Percentiles rank a stretch among this genome's conserved stretches.
These are phyloP conservation scores for Termitomyces sp. DNA, from an alignment of 1,284 basidiomycete species.

Conservation along the genomic window DNA sequence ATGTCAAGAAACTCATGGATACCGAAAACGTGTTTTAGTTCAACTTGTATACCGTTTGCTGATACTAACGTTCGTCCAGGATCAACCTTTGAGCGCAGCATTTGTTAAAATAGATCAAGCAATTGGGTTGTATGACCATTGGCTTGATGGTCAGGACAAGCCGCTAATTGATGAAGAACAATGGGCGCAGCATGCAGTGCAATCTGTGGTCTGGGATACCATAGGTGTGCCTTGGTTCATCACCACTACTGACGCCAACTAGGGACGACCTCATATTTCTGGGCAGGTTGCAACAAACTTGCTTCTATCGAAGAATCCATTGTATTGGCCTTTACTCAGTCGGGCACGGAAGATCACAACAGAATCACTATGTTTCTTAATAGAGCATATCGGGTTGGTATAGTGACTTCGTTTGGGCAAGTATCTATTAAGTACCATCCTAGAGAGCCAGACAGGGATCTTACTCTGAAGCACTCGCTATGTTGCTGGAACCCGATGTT, in stretches of 20 bases:
- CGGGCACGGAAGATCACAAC: conserved; percentile 54
- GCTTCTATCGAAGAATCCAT: conserved; percentile 64
- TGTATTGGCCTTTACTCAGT: conserved; percentile 59
- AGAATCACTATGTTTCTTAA: conserved; percentile 58
- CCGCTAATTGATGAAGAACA: conserved; percentile 52
- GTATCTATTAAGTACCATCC: not conserved
- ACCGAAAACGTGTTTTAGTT: conserved; percentile 36
- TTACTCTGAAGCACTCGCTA: conserved; percentile 55
- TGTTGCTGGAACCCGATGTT: conserved; percentile 60
- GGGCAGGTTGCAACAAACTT: conserved; percentile 60
- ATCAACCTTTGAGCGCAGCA: conserved; percentile 64
- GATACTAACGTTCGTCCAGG: conserved; percentile 34
- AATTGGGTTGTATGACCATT: conserved; percentile 65
- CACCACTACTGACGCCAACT: not conserved
- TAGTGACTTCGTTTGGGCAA: conserved; percentile 2
- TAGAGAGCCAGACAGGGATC: conserved; percentile 67
- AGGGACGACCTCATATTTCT: not conserved
- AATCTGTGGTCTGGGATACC: conserved; percentile 65
- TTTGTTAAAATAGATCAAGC: conserved; percentile 67
- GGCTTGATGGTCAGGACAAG: conserved; percentile 52
- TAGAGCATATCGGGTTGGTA: conserved; percentile 54
- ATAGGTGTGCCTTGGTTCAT: conserved; percentile 41
- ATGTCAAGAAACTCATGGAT: conserved; percentile 60
- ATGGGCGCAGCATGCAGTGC: conserved; percentile 67
- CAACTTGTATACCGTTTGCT: not conserved